Base-by-base conservation (phyloP, 805 yeast genomes). In the Yarrowia sp. region DNA sequence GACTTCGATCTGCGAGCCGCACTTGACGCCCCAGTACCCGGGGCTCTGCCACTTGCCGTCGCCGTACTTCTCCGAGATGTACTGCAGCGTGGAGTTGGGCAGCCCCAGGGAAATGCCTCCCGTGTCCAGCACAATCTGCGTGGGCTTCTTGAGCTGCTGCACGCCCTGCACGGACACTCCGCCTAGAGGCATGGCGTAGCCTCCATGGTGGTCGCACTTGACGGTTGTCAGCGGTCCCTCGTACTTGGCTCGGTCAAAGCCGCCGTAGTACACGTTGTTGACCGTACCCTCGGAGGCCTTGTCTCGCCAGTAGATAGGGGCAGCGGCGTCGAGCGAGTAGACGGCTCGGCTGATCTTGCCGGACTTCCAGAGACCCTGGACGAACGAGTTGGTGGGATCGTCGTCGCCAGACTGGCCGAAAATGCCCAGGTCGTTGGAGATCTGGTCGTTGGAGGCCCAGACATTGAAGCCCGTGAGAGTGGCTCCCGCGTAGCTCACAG, bases 151-250 rank as follows among this genome's bases (percentile, higher is more conserved):
- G 13, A 18, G 14, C 19, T 39, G n/a, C 46, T 22, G 14, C 29
- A 22, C 29, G 14, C 46, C 46, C 46, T 39, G 14, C 19, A 39
- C 22, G 46, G 46, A 22, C 6, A 39, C 19, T 8, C 46, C 46
- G n/a, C 46, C 46, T 4, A 39, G 46, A 39, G 46, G 46, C 46
- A 39, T 39, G 46, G 46, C 46, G 29, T 39, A 39, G 5, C 46
- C 46, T 14, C 29, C 29, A 14, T 39, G 46, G 18, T 22, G 27
- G 18, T 39, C 29, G 5, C 16, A 14, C 46, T 39, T n/a, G 29
- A 39, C 22, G 13, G 46, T 39, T 12, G 27, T 24, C 4, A 39
- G 46, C 14, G 46, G 46, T 19, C 46, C 46, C 46, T 39, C 46
- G 18, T 39, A 39, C 46, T 39, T 39, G 18, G 27, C 27, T n/a